Base-by-base conservation (phyloP, 2,329 filamentous ascomycete species). In the Colletotrichum sidae region DNA sequence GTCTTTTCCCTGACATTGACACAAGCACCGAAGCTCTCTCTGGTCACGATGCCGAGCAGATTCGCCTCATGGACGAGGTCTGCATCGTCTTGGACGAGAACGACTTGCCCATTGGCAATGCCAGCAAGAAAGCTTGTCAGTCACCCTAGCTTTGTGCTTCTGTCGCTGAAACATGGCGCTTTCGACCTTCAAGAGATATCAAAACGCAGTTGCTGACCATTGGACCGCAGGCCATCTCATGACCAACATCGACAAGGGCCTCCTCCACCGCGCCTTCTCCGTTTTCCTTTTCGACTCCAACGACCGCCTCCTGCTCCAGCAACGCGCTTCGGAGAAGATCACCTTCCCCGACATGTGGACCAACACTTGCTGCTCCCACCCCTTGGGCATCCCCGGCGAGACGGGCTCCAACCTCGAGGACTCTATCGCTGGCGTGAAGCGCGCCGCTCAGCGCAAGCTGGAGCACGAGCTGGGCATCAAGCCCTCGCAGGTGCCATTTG, bases 341-440 rank as follows among this genome's bases (percentile, higher is more conserved):
- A 99, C 96, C 7, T 99, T 99, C 82, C 95, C 96, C 53, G 93
- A 97, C 77, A 94, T 97, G 91, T 99, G 96, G 96, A 99, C 96
- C 69, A 99, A 99, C 82, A 99, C 96, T 38, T 99, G 96, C 86
- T 99, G 96, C 85, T 99, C 96, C 44, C 96, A 99, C 80, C 96
- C 96, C 6, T 86, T 99, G 67, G 92, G 93, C 60, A 92, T 97
- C 70, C 92, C 96, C 8, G 91, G 91, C 69, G 96, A 99, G 87
- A 97, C 93, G 34, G 96, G 96, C 68, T 87, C 89, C 38, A 91
- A 91, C 70, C 84, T 99, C 47, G 86, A 90, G 54, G 92, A 93
- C 70, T 92, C 94, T 6, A 84, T 98, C 62, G 84, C 88, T 71
- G 96, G 96, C 35, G 96, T 94, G 71, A 97, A 97, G 84, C 89